A percentile compares a stretch with the other conserved stretches of the same genome.
phyloP scores from a whole-genome alignment of 371 early-diverging fungal species.

The Mortierella sp. region DNA sequence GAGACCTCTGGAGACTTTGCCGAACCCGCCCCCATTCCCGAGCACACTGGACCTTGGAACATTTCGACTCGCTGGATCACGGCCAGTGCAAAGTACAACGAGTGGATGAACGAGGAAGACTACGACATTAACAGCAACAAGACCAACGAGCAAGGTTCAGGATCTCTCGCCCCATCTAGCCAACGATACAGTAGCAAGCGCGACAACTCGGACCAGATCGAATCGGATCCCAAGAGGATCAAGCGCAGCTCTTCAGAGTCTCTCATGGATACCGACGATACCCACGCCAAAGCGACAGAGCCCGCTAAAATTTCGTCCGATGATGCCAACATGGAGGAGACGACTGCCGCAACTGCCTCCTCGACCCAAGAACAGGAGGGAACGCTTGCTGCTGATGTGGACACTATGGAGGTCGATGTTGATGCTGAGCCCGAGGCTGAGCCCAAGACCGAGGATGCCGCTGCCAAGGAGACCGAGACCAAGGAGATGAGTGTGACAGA shows the following conservation, averaged over 20 bases:
- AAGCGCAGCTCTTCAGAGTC: slow-evolving; percentile 46
- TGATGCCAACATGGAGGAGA: slow-evolving; percentile 44
- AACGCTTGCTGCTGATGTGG: slow-evolving; percentile 29
- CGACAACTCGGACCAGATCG: slow-evolving; percentile 36
- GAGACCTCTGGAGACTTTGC: slow-evolving; percentile 73
- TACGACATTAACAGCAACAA: slow-evolving; percentile 62
- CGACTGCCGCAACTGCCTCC: background rate
- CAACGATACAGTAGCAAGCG: slow-evolving; percentile 51
- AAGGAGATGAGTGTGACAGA: slow-evolving; percentile 63
- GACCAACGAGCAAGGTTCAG: slow-evolving; percentile 19
- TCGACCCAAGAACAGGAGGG: slow-evolving; percentile 18
- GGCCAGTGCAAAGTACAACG: slow-evolving; percentile 80
- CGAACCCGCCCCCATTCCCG: slow-evolving; percentile 76
- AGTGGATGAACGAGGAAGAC: slow-evolving; percentile 87
- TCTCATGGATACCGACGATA: slow-evolving; percentile 18
- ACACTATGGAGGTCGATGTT: slow-evolving; percentile 48
- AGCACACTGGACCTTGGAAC: slow-evolving; percentile 77
- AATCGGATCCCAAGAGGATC: slow-evolving; percentile 48
- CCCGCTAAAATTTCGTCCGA: background rate
- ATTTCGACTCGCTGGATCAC: slow-evolving; percentile 81
- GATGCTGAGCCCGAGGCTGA: slow-evolving; percentile 26
- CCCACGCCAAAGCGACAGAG: background rate
- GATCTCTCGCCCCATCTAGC: slow-evolving; percentile 20
- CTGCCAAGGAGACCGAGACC: slow-evolving; percentile 60
- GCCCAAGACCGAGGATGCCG: slow-evolving; percentile 48